These are phyloP conservation scores for Plenodomus tracheiphilus DNA, from an alignment of 2,329 filamentous ascomycete species.

Conservation along the genomic window DNA sequence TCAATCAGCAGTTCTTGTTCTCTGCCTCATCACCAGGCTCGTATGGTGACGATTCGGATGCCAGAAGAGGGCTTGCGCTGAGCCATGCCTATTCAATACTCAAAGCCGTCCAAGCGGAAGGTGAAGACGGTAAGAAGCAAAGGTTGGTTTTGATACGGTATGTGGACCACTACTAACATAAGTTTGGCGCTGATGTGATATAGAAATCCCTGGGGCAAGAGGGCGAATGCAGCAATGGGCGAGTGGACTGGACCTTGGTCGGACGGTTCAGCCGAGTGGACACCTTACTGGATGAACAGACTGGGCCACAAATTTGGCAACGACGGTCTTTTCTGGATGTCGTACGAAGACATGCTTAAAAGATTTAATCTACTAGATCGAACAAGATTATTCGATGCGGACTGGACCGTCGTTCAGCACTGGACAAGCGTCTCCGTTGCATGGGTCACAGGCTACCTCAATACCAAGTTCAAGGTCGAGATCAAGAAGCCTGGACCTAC, in stretches of 20 bases:
- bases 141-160: slow-evolving; percentile 65
- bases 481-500: slow-evolving; percentile 56
- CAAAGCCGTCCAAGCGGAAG: slow-evolving; percentile 60
- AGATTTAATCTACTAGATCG: slow-evolving; percentile 62
- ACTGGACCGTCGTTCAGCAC: slow-evolving; percentile 62
- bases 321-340: slow-evolving; percentile 69
- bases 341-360: slow-evolving; percentile 60
- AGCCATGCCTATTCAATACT: slow-evolving; percentile 61
- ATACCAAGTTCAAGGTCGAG: slow-evolving; percentile 62
- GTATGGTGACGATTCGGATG: slow-evolving; percentile 62
- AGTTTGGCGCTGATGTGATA: not conserved
- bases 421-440: slow-evolving; percentile 63
- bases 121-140: slow-evolving; percentile 33
- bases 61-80: slow-evolving; percentile 49
- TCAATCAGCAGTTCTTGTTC: slow-evolving; percentile 78
- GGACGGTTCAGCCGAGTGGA: slow-evolving; percentile 84
- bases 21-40: slow-evolving; percentile 60
- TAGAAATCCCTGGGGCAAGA: slow-evolving; percentile 79
- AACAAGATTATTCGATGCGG: slow-evolving; percentile 61
- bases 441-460: slow-evolving; percentile 63
- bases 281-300: slow-evolving; percentile 72
- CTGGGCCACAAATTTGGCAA: slow-evolving; percentile 74
- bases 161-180: slow-evolving; percentile 8
- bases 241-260: slow-evolving; percentile 83
- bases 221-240: slow-evolving; percentile 37